Conservation (phyloP, 257 asterid genomes). For the Lantana camara region DNA sequence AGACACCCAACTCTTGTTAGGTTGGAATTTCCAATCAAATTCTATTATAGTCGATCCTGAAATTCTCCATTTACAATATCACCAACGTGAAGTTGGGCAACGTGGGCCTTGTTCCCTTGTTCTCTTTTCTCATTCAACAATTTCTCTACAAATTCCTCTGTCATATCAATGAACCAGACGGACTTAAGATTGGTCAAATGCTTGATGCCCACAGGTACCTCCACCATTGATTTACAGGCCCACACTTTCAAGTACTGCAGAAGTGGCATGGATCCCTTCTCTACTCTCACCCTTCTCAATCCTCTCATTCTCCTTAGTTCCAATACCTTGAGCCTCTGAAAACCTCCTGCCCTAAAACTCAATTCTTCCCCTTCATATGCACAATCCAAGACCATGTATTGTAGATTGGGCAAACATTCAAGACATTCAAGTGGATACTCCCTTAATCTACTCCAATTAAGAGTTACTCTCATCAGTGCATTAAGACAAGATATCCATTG, state of each 20-base stretch:
- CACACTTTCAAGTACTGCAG: not conserved
- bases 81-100: not conserved
- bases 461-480: not conserved
- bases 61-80: too few relatives aligned
- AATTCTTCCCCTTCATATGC: too few relatives aligned
- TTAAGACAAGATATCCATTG: slow-evolving; percentile 24
- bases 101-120: not conserved
- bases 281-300: too few relatives aligned
- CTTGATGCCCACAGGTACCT: slow-evolving; percentile 18
- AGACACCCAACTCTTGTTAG: too few relatives aligned
- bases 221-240: slow-evolving; percentile 8
- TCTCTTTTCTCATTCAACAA: not conserved
- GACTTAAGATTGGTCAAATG: not conserved
- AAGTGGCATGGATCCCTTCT: slow-evolving; percentile 26
- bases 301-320: not conserved
- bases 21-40: too few relatives aligned
- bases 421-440: slow-evolving; percentile 14
- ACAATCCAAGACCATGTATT: not conserved
- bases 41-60: not conserved
- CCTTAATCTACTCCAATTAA: not conserved
- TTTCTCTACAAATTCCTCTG: not conserved
- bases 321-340: slow-evolving; percentile 1
- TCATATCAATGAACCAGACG: not conserved
- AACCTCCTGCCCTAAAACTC: slow-evolving; percentile 22
- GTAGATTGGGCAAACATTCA: slow-evolving; percentile 25